Base-by-base conservation (phyloP, 1,284 basidiomycete species). In the Fomitopsis pinicola region DNA sequence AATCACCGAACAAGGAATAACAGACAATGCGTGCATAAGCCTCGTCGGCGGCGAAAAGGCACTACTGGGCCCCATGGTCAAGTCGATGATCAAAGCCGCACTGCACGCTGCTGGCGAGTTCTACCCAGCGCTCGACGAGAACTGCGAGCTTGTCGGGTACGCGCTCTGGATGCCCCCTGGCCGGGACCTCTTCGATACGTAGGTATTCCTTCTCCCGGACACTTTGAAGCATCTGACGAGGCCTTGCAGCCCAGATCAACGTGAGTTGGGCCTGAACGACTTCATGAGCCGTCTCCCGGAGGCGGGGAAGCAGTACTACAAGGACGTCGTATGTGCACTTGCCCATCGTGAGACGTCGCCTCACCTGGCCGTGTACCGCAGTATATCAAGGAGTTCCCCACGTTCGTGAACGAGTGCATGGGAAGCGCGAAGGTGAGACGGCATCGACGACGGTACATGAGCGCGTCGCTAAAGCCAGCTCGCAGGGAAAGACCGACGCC, bases 121-220 rank as follows among this genome's bases (percentile, higher is more conserved):
- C 46, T 68, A 68, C 57, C 61, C 66, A 14, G 68, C 68, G 0
- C 60, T 46, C 1, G 59, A 67, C 40, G 64, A 59, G 50, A 62
- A 58, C 12, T 63, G 50, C 22, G 63, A 64, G 22, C 58, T 68
- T 1, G 53, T 66, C 6, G 68, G 68, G 0, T 70, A 60, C 61
- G 48, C 64, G 42, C 60, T 66, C 36, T 64, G 64, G 60, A 66
- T 64, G 59, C 67, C 68, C 0, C 67, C 67, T 2, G 63, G 64
- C 1, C 58, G 62, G 19, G 66, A 66, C 22, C 57, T 65, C 6
- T 64, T 66, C 57, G 65, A 64, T 56, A 68, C 66, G 68, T 69
- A 58, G 5, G 65, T 59, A 5, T 22, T 17, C 5, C n/a, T 33
- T 10, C 6, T 5, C 19, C 22, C 35, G 22, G 17, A 4, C 12